Evolutionary conservation across 805 yeast genomes (phyloP), one percentile per base, ranked within the genome.

Genomic region (Myxozyma neotropica): DNA sequence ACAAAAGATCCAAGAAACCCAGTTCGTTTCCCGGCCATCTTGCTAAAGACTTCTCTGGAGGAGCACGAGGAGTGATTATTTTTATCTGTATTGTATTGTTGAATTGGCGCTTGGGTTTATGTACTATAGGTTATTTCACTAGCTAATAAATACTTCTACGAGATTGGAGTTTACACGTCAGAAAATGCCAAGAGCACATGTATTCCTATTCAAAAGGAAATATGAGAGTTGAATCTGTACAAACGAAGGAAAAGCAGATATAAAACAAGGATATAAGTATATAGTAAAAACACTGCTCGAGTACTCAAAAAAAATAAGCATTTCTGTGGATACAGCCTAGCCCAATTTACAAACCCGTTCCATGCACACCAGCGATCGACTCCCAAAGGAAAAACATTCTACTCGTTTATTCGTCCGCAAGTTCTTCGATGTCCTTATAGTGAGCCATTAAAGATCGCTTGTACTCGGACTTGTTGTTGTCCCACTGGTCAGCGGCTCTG

Each of bases 401-500:
- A n/a, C n/a, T 38, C 13, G 21, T 38, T 19, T 55, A 62, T 36
- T 55, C 58, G 55, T 62, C 66, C 17, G 21, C 53, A 49, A 62
- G 29, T 53, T 71, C 74, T 33, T 71, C 71, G 12, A 69, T 64
- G 53, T 73, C 77, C 66, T 75, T 73, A 67, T 77, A 78, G 46
- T 78, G 71, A 64, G 68, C 72, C 74, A 73, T 62, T 55, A 77
- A 63, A 45, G 72, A 67, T 23, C 73, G 68, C 64, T 72, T 74
- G 67, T 76, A 80, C 67, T 78, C 82, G 5, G 68, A 71, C 58
- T 77, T 76, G 60, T 79, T 72, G 36, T 66, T 65, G 63, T 77
- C 79, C 84, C 84, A 81, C 48, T 80, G 71, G 48, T 78, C 78
- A n/a, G 84, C 84, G 33, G 86, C 85, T 39, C 69, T 66, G 19